phyloP scores from a whole-genome alignment of 2,329 filamentous ascomycete genomes.

The Botrytis fragariae region DNA sequence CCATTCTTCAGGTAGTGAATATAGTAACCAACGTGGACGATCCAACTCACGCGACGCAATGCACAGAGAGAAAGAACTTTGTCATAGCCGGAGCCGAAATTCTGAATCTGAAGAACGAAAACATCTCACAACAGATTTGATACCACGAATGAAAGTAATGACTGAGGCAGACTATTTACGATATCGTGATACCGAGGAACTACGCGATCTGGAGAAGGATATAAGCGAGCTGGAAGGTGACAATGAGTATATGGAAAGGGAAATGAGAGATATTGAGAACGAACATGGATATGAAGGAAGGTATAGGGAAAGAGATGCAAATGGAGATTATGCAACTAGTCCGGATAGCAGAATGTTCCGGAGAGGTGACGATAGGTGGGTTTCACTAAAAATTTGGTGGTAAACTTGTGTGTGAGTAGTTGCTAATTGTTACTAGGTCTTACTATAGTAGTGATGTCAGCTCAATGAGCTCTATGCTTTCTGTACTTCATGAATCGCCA shows the following conservation, averaged over 20 bases:
- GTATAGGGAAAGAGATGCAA: not conserved
- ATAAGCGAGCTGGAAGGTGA: slow-evolving; percentile 11
- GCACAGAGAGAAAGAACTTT: slow-evolving; percentile 1
- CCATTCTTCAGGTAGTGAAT: not conserved
- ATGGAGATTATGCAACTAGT: slow-evolving; percentile 10
- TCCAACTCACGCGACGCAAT: not conserved
- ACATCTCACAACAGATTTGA: not conserved
- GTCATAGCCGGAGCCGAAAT: not conserved
- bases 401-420: not conserved
- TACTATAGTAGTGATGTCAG: slow-evolving; percentile 14
- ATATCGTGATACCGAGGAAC: not conserved
- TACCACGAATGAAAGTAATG: slow-evolving; percentile 7
- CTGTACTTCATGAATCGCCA: slow-evolving; percentile 13
- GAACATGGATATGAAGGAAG: not conserved
- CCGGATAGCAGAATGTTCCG: not conserved
- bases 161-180: slow-evolving; percentile 4
- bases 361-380: not conserved
- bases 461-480: slow-evolving; percentile 15
- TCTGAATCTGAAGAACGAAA: not conserved
- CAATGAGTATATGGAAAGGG: slow-evolving; percentile 7
- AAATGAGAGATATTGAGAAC: slow-evolving; percentile 3
- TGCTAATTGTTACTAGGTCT: slow-evolving; percentile 3
- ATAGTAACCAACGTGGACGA: not conserved
- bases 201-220: not conserved
- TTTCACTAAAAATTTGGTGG: not conserved